Percentiles rank a stretch among this genome's conserved stretches.
These are phyloP conservation scores for Fusarium setosum DNA, from an alignment of 2,329 filamentous ascomycete species.

Conservation along the genomic window DNA sequence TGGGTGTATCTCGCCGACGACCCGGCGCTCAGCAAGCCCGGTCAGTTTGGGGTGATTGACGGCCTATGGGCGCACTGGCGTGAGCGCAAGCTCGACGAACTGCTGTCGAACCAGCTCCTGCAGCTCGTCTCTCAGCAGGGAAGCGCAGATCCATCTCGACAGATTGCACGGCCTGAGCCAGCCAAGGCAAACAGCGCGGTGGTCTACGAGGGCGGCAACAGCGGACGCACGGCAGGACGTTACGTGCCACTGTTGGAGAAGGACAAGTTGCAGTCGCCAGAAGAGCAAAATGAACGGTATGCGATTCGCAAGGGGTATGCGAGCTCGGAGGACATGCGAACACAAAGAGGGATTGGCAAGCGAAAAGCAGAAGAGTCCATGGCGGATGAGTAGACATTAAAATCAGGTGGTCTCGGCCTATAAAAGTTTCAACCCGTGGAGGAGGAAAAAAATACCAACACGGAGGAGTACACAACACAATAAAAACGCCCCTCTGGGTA, in stretches of 20 bases:
- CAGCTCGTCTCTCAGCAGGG: constrained; percentile 65
- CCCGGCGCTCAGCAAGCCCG: constrained; percentile 68
- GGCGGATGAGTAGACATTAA: constrained; percentile 36
- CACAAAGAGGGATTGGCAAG: constrained; percentile 46
- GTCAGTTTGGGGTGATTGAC: constrained; percentile 74
- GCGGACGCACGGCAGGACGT: constrained; percentile 60
- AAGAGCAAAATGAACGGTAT: constrained; percentile 70
- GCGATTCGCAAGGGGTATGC: constrained; percentile 70
- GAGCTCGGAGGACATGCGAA: constrained; percentile 60
- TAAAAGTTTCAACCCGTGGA: constrained; percentile 10
- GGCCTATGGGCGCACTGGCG: constrained; percentile 87
- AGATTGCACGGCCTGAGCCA: constrained; percentile 19
- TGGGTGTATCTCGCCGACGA: constrained; percentile 87
- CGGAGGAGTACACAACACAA: background rate
- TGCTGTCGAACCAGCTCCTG: constrained; percentile 80
- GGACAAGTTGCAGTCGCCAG: constrained; percentile 58
- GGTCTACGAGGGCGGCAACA: constrained; percentile 68
- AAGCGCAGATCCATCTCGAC: constrained; percentile 26
- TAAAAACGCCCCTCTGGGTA: constrained; percentile 13
- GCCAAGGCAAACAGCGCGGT: constrained; percentile 40
- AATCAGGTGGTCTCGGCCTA: background rate
- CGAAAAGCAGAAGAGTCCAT: constrained; percentile 41
- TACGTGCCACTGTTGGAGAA: constrained; percentile 68
- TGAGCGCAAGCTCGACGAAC: constrained; percentile 87
- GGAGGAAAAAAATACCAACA: no score